A percentile compares a stretch with the other conserved stretches of the same genome.
These are phyloP conservation scores for Picea glauca DNA, from an alignment of 75 land plant genomes.

Conservation along the genomic window DNA sequence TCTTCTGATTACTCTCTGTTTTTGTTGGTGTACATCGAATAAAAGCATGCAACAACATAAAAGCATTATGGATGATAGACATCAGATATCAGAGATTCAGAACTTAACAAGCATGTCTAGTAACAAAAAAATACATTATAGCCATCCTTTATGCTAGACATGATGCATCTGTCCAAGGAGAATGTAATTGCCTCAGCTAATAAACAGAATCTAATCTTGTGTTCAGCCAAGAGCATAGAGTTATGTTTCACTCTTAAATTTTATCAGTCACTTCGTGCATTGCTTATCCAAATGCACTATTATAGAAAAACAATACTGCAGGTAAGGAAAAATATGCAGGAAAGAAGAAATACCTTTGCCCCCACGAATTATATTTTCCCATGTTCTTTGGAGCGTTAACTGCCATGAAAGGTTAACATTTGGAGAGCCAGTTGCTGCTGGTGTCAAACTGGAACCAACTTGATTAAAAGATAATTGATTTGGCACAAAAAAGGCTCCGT, in stretches of 20 bases:
- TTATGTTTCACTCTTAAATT: background rate
- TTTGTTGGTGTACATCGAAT: slow-evolving; percentile 1
- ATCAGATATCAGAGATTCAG: background rate
- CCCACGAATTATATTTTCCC: slow-evolving; percentile 53
- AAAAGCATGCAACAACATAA: background rate
- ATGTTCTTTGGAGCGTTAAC: slow-evolving; percentile 54
- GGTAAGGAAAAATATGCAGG: background rate
- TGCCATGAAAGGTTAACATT: slow-evolving; percentile 83
- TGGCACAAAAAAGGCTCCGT: slow-evolving; percentile 73
- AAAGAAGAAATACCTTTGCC: slow-evolving; percentile 41
- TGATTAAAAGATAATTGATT: slow-evolving; percentile 50
- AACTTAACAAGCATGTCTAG: background rate
- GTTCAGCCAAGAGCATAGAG: background rate
- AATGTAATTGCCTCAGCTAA: background rate
- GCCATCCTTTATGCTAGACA: background rate
- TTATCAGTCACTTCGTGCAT: background rate
- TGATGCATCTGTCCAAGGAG: background rate
- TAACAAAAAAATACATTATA: background rate
- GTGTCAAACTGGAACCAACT: slow-evolving; percentile 32
- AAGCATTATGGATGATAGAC: background rate
- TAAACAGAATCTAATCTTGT: background rate
- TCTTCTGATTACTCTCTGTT: slow-evolving; percentile 15
- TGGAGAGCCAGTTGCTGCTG: slow-evolving; percentile 25
- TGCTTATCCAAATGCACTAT: background rate
- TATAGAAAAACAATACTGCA: background rate